phyloP scores from a whole-genome alignment of 345 rosid species.

The Brassica cretica region DNA sequence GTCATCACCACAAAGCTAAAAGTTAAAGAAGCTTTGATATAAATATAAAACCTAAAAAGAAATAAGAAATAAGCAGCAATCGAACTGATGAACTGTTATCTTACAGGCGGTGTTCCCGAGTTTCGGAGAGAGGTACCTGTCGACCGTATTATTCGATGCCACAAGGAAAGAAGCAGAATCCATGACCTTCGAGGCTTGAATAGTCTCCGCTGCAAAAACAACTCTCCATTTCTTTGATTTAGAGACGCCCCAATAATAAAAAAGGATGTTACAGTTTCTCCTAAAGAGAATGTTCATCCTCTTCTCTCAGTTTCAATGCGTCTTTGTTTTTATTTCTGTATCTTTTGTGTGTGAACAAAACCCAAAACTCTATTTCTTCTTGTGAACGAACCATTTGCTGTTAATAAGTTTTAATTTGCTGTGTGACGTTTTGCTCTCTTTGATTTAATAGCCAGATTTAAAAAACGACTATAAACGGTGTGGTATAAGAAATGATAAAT shows the following conservation, averaged over 20 bases:
- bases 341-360: slow-evolving; percentile 14
- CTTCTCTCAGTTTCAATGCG: slow-evolving; percentile 18
- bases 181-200: slow-evolving; percentile 55
- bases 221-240: not conserved
- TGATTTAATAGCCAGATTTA: not conserved
- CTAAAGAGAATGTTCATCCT: slow-evolving; percentile 2
- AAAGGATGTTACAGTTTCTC: slow-evolving; percentile 13
- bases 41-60: not conserved
- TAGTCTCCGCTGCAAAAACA: not conserved
- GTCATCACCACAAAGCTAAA: not conserved
- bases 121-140: slow-evolving; percentile 74
- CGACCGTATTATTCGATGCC: slow-evolving; percentile 67
- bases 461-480: not conserved
- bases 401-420: not conserved
- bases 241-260: slow-evolving; percentile 13
- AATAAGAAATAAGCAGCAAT: not conserved
- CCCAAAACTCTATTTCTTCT: slow-evolving; percentile 5
- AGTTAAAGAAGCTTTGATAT: not conserved
- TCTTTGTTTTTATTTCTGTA: slow-evolving; percentile 25
- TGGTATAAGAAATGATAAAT: not conserved
- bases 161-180: slow-evolving; percentile 62
- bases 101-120: slow-evolving; percentile 77
- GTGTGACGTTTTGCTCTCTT: not conserved
- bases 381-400: slow-evolving; percentile 15
- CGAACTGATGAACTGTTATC: not conserved